Conservation (phyloP, 23 red algal genomes). For the Gracilaria gracilis region DNA sequence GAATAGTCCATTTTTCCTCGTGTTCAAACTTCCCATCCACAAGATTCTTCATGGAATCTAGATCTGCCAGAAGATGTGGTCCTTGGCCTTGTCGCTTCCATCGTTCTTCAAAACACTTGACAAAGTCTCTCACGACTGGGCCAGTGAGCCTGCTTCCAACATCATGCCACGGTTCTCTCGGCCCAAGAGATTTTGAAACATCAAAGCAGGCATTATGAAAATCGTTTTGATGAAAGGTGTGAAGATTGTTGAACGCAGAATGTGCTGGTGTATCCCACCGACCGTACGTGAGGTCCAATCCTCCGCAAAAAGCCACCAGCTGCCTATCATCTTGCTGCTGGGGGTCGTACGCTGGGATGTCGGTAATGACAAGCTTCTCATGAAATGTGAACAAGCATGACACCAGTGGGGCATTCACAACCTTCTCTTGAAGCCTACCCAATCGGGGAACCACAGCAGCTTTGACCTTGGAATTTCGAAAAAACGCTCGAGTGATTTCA, state of each 20-base stretch:
- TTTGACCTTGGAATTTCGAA: conserved; percentile 68
- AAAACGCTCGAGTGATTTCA: conserved; percentile 68
- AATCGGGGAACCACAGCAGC: conserved; percentile 74
- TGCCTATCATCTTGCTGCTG: conserved; percentile 39
- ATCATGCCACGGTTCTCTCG: conserved; percentile 84
- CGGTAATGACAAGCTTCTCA: conserved; percentile 67
- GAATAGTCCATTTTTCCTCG: conserved; percentile 75
- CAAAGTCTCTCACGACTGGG: conserved; percentile 58
- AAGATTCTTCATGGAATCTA: conserved; percentile 43
- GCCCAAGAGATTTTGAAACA: conserved; percentile 39
- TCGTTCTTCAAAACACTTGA: conserved; percentile 69
- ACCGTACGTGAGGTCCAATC: conserved; percentile 77
- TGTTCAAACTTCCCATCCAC: conserved; percentile 49
- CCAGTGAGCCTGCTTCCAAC: conserved; percentile 55
- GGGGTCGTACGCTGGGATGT: conserved; percentile 32
- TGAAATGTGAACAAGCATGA: conserved; percentile 73
- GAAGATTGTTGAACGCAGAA: conserved; percentile 41
- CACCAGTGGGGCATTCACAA: conserved; percentile 52
- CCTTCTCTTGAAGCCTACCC: conserved; percentile 43
- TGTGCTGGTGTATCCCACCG: conserved; percentile 73
- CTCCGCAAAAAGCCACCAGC: conserved; percentile 71
- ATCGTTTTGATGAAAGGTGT: conserved; percentile 50
- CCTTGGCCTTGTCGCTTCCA: conserved; percentile 69
- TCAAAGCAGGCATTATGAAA: conserved; percentile 81
- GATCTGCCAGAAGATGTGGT: conserved; percentile 24